These are phyloP conservation scores for Asparagopsis taxiformis DNA, from an alignment of 31 red algal genomes.

Conservation along the genomic window DNA sequence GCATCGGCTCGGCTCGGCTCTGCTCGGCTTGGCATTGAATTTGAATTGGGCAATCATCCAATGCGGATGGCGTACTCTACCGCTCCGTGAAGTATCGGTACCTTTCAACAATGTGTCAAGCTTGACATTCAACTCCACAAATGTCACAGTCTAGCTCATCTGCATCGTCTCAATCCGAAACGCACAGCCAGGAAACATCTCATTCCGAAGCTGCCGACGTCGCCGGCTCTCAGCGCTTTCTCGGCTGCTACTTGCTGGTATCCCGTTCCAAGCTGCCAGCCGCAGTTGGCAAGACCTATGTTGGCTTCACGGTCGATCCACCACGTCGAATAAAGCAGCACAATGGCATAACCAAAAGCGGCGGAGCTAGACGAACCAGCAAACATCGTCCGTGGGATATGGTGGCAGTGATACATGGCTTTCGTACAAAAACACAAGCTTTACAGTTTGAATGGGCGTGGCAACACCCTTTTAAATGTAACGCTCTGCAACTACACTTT, in stretches of 20 bases:
- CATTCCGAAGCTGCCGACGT: constrained; percentile 4
- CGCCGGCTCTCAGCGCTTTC: constrained; percentile 17
- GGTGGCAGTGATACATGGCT: constrained; percentile 85
- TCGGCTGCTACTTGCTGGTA: constrained; percentile 66
- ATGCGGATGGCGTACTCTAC: too few species aligned
- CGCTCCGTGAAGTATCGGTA: too few species aligned
- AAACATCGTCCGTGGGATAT: constrained; percentile 81
- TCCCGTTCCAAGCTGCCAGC: constrained; percentile 26
- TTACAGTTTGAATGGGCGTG: constrained; percentile 99
- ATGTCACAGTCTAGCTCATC: background rate
- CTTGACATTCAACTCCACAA: background rate
- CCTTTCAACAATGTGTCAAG: too few species aligned
- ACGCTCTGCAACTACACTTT: constrained; percentile 21
- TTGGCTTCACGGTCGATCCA: constrained; percentile 94
- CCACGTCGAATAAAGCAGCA: constrained; percentile 84
- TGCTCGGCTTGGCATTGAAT: too few species aligned
- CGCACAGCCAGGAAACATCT: background rate
- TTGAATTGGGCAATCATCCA: too few species aligned
- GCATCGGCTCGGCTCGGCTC: too few species aligned
- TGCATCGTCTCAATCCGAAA: background rate
- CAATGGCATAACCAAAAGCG: constrained; percentile 72
- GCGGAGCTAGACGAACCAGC: constrained; percentile 77
- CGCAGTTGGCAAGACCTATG: constrained; percentile 76
- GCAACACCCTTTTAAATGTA: constrained; percentile 83
- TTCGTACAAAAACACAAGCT: constrained; percentile 60